Conservation (phyloP, 192 early-diverging fungal genomes). For the Borealophlyctis nickersoniae region DNA sequence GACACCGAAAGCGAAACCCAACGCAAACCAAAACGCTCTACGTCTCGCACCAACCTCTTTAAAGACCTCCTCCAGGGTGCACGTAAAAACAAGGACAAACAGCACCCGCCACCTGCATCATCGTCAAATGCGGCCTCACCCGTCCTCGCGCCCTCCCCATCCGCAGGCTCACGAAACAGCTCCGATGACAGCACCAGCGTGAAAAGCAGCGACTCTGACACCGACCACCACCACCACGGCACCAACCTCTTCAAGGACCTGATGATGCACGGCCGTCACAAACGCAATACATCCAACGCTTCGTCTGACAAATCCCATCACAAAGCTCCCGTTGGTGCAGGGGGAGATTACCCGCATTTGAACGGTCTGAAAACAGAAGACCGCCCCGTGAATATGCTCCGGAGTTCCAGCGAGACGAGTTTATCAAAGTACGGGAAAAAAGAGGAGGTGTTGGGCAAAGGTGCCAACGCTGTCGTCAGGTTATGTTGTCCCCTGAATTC, state of each 20-base stretch:
- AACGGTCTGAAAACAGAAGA: neutral
- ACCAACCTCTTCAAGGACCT: constrained; percentile 41
- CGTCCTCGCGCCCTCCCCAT: too few species aligned
- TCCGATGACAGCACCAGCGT: constrained; percentile 13
- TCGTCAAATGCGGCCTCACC: neutral
- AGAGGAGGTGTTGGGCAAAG: constrained; percentile 74
- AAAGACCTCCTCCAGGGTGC: constrained; percentile 17
- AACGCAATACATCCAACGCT: too few species aligned
- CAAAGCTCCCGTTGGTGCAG: too few species aligned
- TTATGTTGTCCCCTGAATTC: constrained; percentile 63
- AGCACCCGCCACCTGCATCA: constrained; percentile 6
- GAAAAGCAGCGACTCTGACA: constrained; percentile 30
- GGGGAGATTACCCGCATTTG: neutral
- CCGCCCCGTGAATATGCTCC: constrained; percentile 4
- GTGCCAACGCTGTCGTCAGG: constrained; percentile 89
- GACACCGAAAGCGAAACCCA: constrained; percentile 4
- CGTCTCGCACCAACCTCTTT: constrained; percentile 14
- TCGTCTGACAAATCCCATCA: too few species aligned
- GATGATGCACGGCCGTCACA: constrained; percentile 24
- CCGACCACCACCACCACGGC: constrained; percentile 19
- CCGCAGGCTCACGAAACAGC: neutral
- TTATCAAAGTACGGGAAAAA: constrained; percentile 80
- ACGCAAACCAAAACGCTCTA: constrained; percentile 12
- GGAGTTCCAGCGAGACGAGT: constrained; percentile 38
- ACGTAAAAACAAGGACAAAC: constrained; percentile 14